Conservation (phyloP, 1,284 basidiomycete species). For the Melampsora larici-populina region DNA sequence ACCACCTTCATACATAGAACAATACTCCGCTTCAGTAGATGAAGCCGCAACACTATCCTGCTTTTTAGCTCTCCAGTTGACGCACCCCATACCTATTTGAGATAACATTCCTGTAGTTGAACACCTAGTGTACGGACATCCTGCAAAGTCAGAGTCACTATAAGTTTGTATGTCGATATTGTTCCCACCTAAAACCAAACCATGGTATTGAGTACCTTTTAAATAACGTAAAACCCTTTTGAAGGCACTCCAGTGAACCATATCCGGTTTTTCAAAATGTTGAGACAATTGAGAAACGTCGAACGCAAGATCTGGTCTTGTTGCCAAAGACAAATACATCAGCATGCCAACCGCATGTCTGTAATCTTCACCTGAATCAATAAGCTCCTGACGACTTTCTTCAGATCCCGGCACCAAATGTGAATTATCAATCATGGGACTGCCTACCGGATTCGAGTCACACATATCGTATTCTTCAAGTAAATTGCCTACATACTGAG, state of each 20-base stretch:
- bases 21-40: too few relatives aligned
- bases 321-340: not conserved
- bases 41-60: not conserved
- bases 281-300: not conserved
- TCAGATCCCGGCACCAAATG: not conserved
- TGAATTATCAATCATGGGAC: not conserved
- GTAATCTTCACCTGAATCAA: not conserved
- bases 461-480: not conserved
- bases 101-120: too few relatives aligned
- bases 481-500: not conserved
- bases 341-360: not conserved
- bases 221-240: not conserved
- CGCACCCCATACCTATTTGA: not conserved
- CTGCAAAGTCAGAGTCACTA: not conserved
- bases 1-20: too few relatives aligned
- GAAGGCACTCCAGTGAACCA: not conserved
- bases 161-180: not conserved
- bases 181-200: not conserved
- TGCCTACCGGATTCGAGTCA: not conserved
- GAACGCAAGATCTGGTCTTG: not conserved
- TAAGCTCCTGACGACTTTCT: too few relatives aligned
- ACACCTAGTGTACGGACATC: not conserved
- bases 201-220: too few relatives aligned
- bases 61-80: not conserved
- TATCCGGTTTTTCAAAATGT: not conserved